Conservation (phyloP, 73 alveolate genomes). For the Paramecium primaurelia region DNA sequence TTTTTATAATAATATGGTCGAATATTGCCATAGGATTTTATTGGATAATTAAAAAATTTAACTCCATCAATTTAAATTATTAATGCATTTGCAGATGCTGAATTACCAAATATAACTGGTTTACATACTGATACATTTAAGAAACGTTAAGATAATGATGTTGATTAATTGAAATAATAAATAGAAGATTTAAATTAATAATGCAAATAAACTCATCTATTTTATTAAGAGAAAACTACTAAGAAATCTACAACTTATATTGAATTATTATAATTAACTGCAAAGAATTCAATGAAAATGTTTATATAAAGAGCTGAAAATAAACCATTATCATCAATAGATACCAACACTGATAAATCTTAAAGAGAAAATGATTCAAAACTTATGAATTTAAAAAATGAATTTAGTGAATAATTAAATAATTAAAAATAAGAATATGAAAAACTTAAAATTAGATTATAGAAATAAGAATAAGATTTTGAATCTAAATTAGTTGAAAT, state of each 20-base stretch:
- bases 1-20: constrained; percentile 55
- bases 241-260: not conserved
- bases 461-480: not conserved
- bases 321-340: not conserved
- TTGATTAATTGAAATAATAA: constrained; percentile 32
- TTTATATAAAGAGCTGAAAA: constrained; percentile 16
- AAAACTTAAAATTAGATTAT: not conserved
- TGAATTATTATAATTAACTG: not conserved
- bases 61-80: constrained; percentile 10
- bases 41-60: constrained; percentile 57
- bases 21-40: constrained; percentile 59
- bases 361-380: constrained; percentile 9
- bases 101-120: not conserved
- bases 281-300: constrained; percentile 40
- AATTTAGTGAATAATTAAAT: not conserved
- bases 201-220: constrained; percentile 21
- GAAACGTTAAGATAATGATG: not conserved
- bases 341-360: not conserved
- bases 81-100: constrained; percentile 1
- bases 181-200: constrained; percentile 2
- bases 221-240: not conserved
- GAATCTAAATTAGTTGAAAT: not conserved
- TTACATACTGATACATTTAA: not conserved
- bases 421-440: not conserved
- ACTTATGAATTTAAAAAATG: not conserved